phyloP scores from a whole-genome alignment of 2,329 filamentous ascomycete species.

The Grosmannia serpens region DNA sequence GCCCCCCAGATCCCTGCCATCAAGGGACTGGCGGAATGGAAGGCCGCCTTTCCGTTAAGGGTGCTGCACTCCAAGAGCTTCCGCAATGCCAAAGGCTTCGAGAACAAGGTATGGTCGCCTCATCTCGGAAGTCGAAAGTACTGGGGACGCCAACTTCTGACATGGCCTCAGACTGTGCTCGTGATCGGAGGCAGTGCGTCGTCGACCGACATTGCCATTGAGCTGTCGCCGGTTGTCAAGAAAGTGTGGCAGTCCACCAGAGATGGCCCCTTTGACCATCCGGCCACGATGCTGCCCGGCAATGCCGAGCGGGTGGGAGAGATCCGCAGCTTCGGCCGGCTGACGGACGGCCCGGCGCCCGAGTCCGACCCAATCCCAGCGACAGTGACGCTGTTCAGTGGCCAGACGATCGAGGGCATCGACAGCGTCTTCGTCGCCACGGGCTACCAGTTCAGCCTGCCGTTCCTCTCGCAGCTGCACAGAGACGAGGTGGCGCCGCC shows the following conservation, averaged over 20 bases:
- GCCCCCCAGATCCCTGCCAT: constrained; percentile 50
- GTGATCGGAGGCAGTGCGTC: constrained; percentile 41
- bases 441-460: constrained; percentile 39
- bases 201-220: constrained; percentile 28
- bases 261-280: constrained; percentile 48
- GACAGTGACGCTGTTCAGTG: constrained; percentile 39
- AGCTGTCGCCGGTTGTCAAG: constrained; percentile 24
- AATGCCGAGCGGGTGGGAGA: constrained; percentile 40
- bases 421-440: constrained; percentile 54
- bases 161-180: constrained; percentile 28
- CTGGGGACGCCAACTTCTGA: constrained; percentile 14
- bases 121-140: no score
- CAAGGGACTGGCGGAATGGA: constrained; percentile 46
- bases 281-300: constrained; percentile 38
- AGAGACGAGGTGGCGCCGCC: constrained; percentile 24
- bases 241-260: constrained; percentile 41
- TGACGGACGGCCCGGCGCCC: constrained; percentile 6
- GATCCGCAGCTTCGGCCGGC: constrained; percentile 30
- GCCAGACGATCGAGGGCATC: constrained; percentile 39
- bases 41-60: constrained; percentile 34
- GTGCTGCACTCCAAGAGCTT: constrained; percentile 65
- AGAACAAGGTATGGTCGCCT: not conserved
- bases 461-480: constrained; percentile 45
- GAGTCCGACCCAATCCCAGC: constrained; percentile 31
- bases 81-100: constrained; percentile 34